These are phyloP conservation scores for Quercus mongolica DNA, from an alignment of 306 rosid genomes.

Conservation along the genomic window DNA sequence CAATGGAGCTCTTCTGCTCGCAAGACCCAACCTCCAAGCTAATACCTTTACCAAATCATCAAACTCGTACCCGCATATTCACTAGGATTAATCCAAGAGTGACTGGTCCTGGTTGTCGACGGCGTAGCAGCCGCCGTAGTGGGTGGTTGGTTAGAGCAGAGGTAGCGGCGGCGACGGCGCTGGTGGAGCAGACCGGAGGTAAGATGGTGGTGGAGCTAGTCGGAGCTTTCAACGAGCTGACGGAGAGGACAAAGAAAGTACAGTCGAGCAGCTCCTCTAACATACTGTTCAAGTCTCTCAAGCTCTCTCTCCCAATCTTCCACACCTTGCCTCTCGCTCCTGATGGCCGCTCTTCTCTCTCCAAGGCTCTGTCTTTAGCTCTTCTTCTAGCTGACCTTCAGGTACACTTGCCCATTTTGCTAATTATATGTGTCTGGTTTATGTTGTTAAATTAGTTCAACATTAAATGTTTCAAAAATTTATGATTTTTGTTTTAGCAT, in stretches of 20 bases:
- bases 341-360: conserved; percentile 81
- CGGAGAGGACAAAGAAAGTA: conserved; percentile 69
- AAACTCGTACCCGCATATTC: no score
- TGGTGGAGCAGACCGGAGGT: conserved; percentile 58
- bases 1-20: no score
- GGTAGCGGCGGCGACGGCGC: not conserved
- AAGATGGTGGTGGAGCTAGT: conserved; percentile 87
- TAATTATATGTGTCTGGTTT: no score
- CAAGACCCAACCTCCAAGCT: no score
- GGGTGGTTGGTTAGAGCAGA: not conserved
- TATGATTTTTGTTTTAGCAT: no score
- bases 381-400: conserved; percentile 80
- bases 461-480: not conserved
- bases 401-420: conserved; percentile 17
- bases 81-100: no score
- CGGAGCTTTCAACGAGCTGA: conserved; percentile 78
- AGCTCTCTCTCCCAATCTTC: conserved; percentile 72
- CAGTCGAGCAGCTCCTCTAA: conserved; percentile 55
- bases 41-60: no score
- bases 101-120: no score
- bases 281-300: conserved; percentile 71
- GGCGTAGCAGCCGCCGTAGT: no score
- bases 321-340: conserved; percentile 53
- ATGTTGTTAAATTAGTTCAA: not conserved
- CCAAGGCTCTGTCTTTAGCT: conserved; percentile 72